Percentiles rank a stretch among this genome's conserved stretches.
These are phyloP conservation scores for Fistulinella prunicolor DNA, from an alignment of 768 basidiomycete genomes.

Conservation along the genomic window DNA sequence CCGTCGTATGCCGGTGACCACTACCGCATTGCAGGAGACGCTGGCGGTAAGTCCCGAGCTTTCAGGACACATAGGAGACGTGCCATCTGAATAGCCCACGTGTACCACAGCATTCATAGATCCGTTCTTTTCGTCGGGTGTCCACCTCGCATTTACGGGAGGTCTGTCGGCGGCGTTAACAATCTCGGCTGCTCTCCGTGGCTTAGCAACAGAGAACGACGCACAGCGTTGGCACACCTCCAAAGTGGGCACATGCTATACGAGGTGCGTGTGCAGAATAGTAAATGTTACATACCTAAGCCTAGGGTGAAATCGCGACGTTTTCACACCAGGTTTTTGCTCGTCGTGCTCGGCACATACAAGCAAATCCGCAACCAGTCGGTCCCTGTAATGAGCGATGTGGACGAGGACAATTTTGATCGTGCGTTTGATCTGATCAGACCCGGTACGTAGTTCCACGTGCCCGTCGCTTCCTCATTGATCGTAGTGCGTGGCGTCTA, in stretches of 20 bases:
- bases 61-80: neutral
- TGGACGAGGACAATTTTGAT: conserved; percentile 12
- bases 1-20: conserved; percentile 47
- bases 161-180: conserved; percentile 10
- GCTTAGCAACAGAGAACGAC: conserved; percentile 1
- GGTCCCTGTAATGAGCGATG: conserved; percentile 7
- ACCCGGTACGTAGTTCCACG: conserved; percentile 2
- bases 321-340: conserved; percentile 5
- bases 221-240: conserved; percentile 12
- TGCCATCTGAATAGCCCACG: neutral
- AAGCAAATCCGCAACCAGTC: conserved; percentile 15
- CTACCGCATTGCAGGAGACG: conserved; percentile 59
- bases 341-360: conserved; percentile 10
- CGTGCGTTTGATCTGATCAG: conserved; percentile 10
- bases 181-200: conserved; percentile 9
- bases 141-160: conserved; percentile 11
- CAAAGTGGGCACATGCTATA: conserved; percentile 10
- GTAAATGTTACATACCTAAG: too few species aligned
- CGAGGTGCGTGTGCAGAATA: neutral
- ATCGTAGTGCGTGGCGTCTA: neutral
- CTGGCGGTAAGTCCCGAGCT: conserved; percentile 18
- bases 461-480: neutral
- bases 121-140: conserved; percentile 12
- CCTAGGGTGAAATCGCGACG: too few species aligned
- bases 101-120: conserved; percentile 10